Evolutionary conservation across 1,284 basidiomycete genomes (phyloP), one percentile per base, ranked within the genome.

Genomic region (Ganoderma boninense): DNA sequence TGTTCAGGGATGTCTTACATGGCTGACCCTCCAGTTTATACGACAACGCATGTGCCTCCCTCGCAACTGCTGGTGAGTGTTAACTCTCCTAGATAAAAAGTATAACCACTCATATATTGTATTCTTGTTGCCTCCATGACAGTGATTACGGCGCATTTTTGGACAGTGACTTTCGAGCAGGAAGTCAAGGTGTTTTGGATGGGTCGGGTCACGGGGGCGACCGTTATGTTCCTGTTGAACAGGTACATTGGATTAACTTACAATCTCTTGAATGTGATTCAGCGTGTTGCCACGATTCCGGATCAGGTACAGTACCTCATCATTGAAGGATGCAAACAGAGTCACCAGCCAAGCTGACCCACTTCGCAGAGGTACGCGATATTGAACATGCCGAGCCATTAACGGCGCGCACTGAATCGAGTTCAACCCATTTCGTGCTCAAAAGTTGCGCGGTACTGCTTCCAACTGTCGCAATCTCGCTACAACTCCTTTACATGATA

Each of bases 201-300:
- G 49, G 49, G 49, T 16, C 49, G 23, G 13, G 49, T 54, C 10
- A 26, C 49, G 23, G 49, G 49, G 49, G 49, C 23, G n/a, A 54
- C 49, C 23, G 26, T 54, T 4, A 52, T 52, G 49, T 52, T 52
- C 49, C n/a, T 52, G n/a, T 52, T 52, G 49, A 52, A 52, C 49
- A 52, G 49, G 49, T 52, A 52, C n/a, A 52, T 52, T n/a, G n/a
- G 49, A 23, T n/a, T 52, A 8, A n/a, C 23, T n/a, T 52, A 52
- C n/a, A 52, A 52, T n/a, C 5, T 52, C 49, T 13, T 52, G 7
- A 52, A 52, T 52, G 18, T 52, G 10, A 52, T 23, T 13, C 10
- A n/a, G 49, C 49, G 49, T 20, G n/a, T 52, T 2, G 23, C 18
- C n/a, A 52, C 49, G 18, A n/a, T 23, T 11, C 23, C 49, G n/a